Evolutionary conservation across 1,284 basidiomycete genomes (phyloP), one percentile per base, ranked within the genome.

Genomic region (Ustilago trichophora): DNA sequence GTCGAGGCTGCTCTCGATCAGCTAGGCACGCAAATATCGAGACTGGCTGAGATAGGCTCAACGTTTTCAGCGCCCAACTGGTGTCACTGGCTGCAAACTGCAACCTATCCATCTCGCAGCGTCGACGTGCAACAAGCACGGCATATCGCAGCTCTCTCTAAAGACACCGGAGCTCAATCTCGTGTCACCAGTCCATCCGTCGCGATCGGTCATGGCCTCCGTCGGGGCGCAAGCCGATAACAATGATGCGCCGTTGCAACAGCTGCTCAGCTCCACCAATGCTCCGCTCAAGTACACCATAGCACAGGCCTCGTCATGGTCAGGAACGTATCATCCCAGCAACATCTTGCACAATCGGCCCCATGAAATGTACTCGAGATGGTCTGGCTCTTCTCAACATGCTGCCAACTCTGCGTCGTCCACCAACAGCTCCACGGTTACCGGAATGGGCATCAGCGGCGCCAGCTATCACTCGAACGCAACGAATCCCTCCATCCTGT

Each of bases 331-430:
- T 43, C 58, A 58, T 37, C 80, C 80, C 3, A 47, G 65, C 47
- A 71, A 79, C 56, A 74, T 80, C 53, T 62, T 74, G 13, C 40
- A 58, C 27, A 69, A 76, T 44, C 59, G 57, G 3, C 77, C 79
- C 0, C 46, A 53, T 22, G 77, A 78, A 26, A 68, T 77, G 32
- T 54, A 62, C 13, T 70, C 69, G 22, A 41, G 78, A 15, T 69
- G 77, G 75, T 73, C 76, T 65, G 50, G 72, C 31, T 60, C 67
- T 6, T 70, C 67, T 1, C 62, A 70, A 31, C 64, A 58, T 29
- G 62, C 58, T 33, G 33, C 27, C 52, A 47, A 50, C 25, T 24
- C 65, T 11, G 45, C 49, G n/a, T 21, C 36, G 40, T 53, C 56
- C 13, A 19, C 43, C 51, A 43, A 42, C 34, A 37, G 49, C 52